Evolutionary conservation across 2,329 filamentous ascomycete species (phyloP), one percentile per base, ranked within the genome.

Genomic region (Aureobasidium vineae): DNA sequence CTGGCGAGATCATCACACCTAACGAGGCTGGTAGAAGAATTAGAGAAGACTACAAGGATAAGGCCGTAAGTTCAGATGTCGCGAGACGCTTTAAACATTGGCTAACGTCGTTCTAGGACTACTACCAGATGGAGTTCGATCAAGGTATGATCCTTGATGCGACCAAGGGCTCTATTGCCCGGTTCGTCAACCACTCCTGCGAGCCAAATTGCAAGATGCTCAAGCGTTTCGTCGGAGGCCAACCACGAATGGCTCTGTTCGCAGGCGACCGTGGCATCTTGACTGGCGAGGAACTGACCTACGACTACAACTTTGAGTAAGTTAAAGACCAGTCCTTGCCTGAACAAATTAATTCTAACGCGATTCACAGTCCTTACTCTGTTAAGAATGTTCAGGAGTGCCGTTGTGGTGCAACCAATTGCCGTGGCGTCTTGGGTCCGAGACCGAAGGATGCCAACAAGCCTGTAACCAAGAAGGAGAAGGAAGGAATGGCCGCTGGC

Each of bases 111-210:
- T 11, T 23, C 23, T 71, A 97, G 91, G 97, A 92, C 78, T 98
- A 97, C 78, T 99, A 99, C 77, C 83, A 99, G 59, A 99, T 99
- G 95, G 92, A 92, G 66, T 97, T 98, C 75, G 93, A 98, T 75
- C 92, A 97, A 77, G 95, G 96, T 77, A 95, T 98, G 88, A 96
- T 98, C 73, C 96, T 99, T 70, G 95, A 99, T 80, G 95, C 94
- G 40, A 97, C 93, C 33, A 92, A 91, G 66, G 95, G 95, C 73
- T 96, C 91, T 70, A 96, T 98, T 78, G 94, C 95, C 73, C 90
- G 95, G 66, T 99, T 99, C 77, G 93, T 99, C 76, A 99, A 99
- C 76, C 95, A 99, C 77, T 97, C 92, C 21, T 99, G 95, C 79
- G 89, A 91, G 66, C 95, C 95, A 2, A 99, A 99, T 75, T 98